Conservation (phyloP, 208 protist species). For the Trypanosoma cruzi region DNA sequence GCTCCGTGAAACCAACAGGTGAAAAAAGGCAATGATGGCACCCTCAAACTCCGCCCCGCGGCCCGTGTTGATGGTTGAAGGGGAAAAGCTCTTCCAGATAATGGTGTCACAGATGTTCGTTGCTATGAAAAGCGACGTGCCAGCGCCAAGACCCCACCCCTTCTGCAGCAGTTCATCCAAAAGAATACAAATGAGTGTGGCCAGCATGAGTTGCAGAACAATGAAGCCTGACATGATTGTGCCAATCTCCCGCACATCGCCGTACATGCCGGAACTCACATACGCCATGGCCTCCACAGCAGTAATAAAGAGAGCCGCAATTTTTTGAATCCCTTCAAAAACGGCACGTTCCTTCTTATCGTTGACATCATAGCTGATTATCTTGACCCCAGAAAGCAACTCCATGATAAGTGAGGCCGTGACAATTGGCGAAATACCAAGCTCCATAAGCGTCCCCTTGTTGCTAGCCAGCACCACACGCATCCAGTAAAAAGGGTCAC, state of each 20-base stretch:
- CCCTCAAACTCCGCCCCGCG: slow-evolving; percentile 99
- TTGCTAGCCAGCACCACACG: slow-evolving; percentile 99
- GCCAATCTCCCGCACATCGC: slow-evolving; percentile 96
- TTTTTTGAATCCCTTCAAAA: slow-evolving; percentile 98
- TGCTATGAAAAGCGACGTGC: slow-evolving; percentile 99
- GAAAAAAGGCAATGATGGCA: slow-evolving; percentile 99
- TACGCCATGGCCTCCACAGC: slow-evolving; percentile 97
- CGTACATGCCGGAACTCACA: slow-evolving; percentile 99
- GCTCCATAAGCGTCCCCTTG: slow-evolving; percentile 99
- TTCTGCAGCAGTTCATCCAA: slow-evolving; percentile 99
- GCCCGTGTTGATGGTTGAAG: slow-evolving; percentile 98
- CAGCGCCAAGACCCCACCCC: slow-evolving; percentile 99
- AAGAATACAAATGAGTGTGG: slow-evolving; percentile 99
- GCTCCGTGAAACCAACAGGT: slow-evolving; percentile 95
- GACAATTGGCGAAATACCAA: slow-evolving; percentile 98
- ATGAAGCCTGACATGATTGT: slow-evolving; percentile 95
- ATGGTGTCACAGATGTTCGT: slow-evolving; percentile 99
- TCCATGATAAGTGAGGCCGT: slow-evolving; percentile 99
- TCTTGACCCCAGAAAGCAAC: slow-evolving; percentile 95
- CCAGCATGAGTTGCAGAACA: slow-evolving; percentile 98
- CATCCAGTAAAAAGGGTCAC: slow-evolving; percentile 99
- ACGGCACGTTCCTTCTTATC: slow-evolving; percentile 96
- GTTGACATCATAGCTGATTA: slow-evolving; percentile 97
- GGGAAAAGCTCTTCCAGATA: slow-evolving; percentile 99
- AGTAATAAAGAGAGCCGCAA: slow-evolving; percentile 98